These are phyloP conservation scores for Xylariaceae sp. DNA, from an alignment of 2,329 filamentous ascomycete species.

Conservation along the genomic window DNA sequence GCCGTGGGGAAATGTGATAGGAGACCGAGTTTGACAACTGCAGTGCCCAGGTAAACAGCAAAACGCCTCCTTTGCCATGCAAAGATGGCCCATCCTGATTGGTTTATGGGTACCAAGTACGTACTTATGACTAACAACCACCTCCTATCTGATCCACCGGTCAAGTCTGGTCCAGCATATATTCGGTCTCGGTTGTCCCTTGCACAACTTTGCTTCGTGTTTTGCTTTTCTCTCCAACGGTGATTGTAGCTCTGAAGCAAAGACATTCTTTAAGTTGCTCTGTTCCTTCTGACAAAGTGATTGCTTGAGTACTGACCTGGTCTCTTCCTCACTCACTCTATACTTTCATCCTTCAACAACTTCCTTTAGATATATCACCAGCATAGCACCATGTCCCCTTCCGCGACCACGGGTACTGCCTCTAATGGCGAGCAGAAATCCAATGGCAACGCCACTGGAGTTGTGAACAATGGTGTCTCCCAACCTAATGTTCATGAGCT, in stretches of 20 bases:
- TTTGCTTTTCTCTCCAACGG: neutral
- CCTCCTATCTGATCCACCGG: conserved; percentile 16
- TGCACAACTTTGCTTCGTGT: conserved; percentile 1
- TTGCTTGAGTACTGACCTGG: neutral
- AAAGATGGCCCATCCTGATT: conserved; percentile 9
- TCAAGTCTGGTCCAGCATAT: conserved; percentile 7
- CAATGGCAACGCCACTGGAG: conserved; percentile 27
- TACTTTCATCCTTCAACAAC: neutral
- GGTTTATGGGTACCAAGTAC: conserved; percentile 12
- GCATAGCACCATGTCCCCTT: conserved; percentile 42
- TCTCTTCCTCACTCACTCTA: neutral
- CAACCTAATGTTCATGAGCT: conserved; percentile 51
- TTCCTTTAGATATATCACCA: neutral
- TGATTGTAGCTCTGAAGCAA: too few relatives aligned
- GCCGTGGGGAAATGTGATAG: neutral
- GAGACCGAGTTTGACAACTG: neutral
- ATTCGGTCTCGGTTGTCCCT: conserved; percentile 11
- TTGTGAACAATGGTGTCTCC: conserved; percentile 31
- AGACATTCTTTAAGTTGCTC: too few relatives aligned
- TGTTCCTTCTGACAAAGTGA: too few relatives aligned
- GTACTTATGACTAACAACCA: neutral
- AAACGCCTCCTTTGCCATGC: neutral
- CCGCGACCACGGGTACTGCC: conserved; percentile 38
- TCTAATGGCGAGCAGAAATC: conserved; percentile 39
- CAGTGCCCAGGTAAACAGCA: neutral